phyloP scores from a whole-genome alignment of 345 rosid genomes.

The Passiflora organensis region DNA sequence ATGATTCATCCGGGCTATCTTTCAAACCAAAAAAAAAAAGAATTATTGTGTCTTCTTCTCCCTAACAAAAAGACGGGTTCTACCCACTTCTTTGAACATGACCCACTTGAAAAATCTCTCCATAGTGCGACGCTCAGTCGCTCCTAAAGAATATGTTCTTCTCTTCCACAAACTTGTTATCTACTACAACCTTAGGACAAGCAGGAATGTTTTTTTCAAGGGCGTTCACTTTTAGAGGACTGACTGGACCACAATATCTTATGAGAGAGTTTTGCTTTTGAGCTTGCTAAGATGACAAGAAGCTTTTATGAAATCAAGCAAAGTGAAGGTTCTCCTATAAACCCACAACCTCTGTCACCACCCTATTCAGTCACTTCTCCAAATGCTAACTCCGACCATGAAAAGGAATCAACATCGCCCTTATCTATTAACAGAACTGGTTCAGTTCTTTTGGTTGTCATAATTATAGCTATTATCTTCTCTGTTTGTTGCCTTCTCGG shows the following conservation, averaged over 20 bases:
- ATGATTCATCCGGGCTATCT: background rate
- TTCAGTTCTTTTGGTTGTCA: conserved; percentile 46
- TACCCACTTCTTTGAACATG: background rate
- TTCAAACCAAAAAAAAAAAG: too few species aligned
- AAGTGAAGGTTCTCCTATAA: conserved; percentile 15
- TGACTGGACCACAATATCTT: background rate
- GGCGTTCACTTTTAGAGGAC: background rate
- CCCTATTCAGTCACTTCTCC: conserved; percentile 14
- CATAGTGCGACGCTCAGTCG: conserved; percentile 8
- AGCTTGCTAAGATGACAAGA: conserved; percentile 32
- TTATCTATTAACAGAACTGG: conserved; percentile 34
- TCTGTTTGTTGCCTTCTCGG: conserved; percentile 55
- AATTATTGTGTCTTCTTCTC: too few species aligned
- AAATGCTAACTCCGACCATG: conserved; percentile 10
- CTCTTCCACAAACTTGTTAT: conserved; percentile 8
- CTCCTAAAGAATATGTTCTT: conserved; percentile 13
- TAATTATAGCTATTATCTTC: conserved; percentile 45
- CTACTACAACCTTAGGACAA: background rate
- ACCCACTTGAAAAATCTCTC: background rate
- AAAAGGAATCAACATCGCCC: conserved; percentile 24
- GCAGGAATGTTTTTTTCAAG: conserved; percentile 18
- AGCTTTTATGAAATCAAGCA: conserved; percentile 13
- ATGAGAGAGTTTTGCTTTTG: conserved; percentile 6
- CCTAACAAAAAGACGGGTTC: background rate
- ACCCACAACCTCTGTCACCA: conserved; percentile 30